Evolutionary conservation across 371 early-diverging fungal species (phyloP).

Genomic region (Nematocida sp.): DNA sequence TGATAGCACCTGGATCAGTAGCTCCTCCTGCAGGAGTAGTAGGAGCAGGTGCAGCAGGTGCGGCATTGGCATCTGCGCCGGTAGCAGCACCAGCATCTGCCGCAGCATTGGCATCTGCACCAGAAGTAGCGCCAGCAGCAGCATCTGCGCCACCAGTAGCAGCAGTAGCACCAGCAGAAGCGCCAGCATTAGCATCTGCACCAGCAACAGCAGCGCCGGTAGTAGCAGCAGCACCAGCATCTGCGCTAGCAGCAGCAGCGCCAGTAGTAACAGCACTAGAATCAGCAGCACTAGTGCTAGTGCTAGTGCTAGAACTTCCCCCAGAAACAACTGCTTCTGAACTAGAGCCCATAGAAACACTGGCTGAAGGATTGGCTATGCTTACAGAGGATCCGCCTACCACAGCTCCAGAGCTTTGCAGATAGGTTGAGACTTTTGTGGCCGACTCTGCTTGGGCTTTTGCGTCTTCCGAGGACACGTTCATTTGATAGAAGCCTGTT

Average conservation of each 20-base stretch:
- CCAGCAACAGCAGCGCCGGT: conserved; percentile 9
- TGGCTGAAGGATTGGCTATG: not conserved
- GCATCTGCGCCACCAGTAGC: not conserved
- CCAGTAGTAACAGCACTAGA: conserved; percentile 7
- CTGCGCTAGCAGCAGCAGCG: not conserved
- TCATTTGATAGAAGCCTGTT: conserved; percentile 46
- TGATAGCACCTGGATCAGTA: not conserved
- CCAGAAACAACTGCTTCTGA: not conserved
- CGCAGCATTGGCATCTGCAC: conserved; percentile 9
- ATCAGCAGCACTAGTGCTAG: not conserved
- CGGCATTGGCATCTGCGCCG: not conserved
- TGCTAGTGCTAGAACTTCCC: not conserved
- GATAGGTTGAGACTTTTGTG: not conserved
- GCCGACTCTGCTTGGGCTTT: conserved; percentile 16
- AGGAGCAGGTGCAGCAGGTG: not conserved
- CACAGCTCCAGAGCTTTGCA: not conserved
- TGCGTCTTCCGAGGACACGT: conserved; percentile 8
- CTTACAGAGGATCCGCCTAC: too few relatives aligned
- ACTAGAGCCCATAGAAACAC: too few relatives aligned
- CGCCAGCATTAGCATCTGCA: not conserved
- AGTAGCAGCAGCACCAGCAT: not conserved
- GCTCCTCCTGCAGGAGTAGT: not conserved
- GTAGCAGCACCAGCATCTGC: conserved; percentile 12
- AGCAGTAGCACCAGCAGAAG: not conserved
- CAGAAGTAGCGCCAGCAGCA: not conserved